Base-by-base conservation (phyloP, 352 stramenopile species). In the Pelagophyceae sp. region DNA sequence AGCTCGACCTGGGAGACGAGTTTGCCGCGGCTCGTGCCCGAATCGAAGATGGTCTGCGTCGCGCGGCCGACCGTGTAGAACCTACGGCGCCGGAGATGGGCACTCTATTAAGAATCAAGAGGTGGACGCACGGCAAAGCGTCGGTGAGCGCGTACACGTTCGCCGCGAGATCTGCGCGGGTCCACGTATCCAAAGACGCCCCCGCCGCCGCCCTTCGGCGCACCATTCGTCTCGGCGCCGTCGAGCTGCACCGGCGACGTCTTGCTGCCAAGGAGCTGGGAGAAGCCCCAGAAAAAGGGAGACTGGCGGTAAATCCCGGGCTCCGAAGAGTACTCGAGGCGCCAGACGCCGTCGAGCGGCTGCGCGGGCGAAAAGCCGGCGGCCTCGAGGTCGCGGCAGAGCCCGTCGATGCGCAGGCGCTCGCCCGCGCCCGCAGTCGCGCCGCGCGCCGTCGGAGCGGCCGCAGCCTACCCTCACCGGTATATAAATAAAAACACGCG, bases 201-300 rank as follows among this genome's bases (percentile, higher is more conserved):
- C n/a, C n/a, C n/a, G n/a, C n/a, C n/a, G n/a, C n/a, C n/a, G n/a
- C n/a, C n/a, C n/a, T n/a, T n/a, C n/a, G n/a, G n/a, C n/a, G n/a
- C n/a, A n/a, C n/a, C n/a, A n/a, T n/a, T n/a, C 6, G 5, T 74
- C 67, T 58, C 29, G 15, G 67, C 33, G 67, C n/a, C 38, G 20
- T 2, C 35, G 17, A 58, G 15, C 5, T 17, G 11, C 67, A 37
- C 33, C 15, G 67, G 67, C 35, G 67, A 27, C 0, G 0, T 58
- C 38, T 74, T 27, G 37, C 38, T 37, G 35, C 31, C 35, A 23
- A 74, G 38, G 35, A 74, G 38, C 33, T 37, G 67, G 17, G 67
- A 74, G 38, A 74, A 74, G 33, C 67, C 38, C 67, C 67, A 74
- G 38, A 74, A 74, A n/a, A 74, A 74, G 35, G 67, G 67, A 5